phyloP scores from a whole-genome alignment of 305 asterid genomes.

The Fraxinus albicans region DNA sequence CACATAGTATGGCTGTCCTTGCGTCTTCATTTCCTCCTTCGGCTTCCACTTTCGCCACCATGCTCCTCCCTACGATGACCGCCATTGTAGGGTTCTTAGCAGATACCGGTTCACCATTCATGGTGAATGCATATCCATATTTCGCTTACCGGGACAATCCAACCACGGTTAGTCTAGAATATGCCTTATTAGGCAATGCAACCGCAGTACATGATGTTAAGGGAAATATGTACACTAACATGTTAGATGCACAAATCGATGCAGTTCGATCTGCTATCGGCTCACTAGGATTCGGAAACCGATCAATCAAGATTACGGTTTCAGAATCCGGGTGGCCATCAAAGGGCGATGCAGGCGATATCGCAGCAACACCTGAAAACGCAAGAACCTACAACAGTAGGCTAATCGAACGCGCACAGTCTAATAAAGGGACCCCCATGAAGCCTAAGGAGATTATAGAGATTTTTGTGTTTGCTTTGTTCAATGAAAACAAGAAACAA shows the following conservation, averaged over 20 bases:
- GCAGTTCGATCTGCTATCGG: slow-evolving; percentile 50
- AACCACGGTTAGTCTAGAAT: slow-evolving; percentile 33
- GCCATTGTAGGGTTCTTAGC: slow-evolving; percentile 47
- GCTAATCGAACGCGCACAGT: slow-evolving; percentile 38
- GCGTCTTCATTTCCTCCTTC: slow-evolving; percentile 68
- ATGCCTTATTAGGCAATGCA: slow-evolving; percentile 52
- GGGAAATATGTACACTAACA: slow-evolving; percentile 44
- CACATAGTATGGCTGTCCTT: slow-evolving; percentile 67
- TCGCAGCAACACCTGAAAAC: slow-evolving; percentile 43
- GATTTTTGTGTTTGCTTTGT: slow-evolving; percentile 46
- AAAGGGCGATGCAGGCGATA: slow-evolving; percentile 41
- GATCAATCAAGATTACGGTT: slow-evolving; percentile 38
- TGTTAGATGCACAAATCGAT: slow-evolving; percentile 66
- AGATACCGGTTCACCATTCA: slow-evolving; percentile 50
- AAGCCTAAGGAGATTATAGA: slow-evolving; percentile 38
- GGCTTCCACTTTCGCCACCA: slow-evolving; percentile 53
- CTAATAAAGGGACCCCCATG: slow-evolving; percentile 51
- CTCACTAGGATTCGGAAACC: slow-evolving; percentile 48
- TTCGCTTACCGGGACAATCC: slow-evolving; percentile 61
- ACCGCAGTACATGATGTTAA: slow-evolving; percentile 50
- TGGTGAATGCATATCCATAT: slow-evolving; percentile 64
- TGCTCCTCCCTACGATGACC: slow-evolving; percentile 59
- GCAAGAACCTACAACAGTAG: slow-evolving; percentile 45
- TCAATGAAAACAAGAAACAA: slow-evolving; percentile 55
- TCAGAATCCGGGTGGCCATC: slow-evolving; percentile 73